Percentiles rank a stretch among this genome's conserved stretches.
phyloP scores from a whole-genome alignment of 2,329 filamentous ascomycete species.

The Calonectria pauciramosa region DNA sequence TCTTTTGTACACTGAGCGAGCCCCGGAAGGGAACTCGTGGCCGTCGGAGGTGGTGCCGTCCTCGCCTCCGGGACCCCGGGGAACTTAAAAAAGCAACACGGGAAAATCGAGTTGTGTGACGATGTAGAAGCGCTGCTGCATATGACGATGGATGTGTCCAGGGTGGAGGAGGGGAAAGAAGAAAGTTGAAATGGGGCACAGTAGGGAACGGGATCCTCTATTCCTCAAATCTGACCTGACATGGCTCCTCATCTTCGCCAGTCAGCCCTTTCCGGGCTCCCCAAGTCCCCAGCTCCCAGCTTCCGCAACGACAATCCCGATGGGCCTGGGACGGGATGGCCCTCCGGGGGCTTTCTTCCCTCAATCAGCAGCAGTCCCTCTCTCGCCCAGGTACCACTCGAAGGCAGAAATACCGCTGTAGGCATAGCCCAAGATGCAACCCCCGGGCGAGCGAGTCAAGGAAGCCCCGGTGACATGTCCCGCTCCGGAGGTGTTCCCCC shows the following conservation, averaged over 20 bases:
- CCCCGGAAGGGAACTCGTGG: slow-evolving; percentile 37
- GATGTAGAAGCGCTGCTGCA: not conserved
- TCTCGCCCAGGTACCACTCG: slow-evolving; percentile 27
- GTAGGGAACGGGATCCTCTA: slow-evolving; percentile 31
- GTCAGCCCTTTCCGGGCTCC: slow-evolving; percentile 14
- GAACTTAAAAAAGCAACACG: slow-evolving; percentile 23
- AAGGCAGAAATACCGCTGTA: slow-evolving; percentile 39
- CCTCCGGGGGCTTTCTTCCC: not conserved
- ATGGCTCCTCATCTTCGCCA: slow-evolving; percentile 16
- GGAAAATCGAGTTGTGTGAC: slow-evolving; percentile 2
- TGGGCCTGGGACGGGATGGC: slow-evolving; percentile 2
- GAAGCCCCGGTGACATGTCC: slow-evolving; percentile 38
- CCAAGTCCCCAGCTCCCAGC: slow-evolving; percentile 13
- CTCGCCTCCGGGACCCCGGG: slow-evolving; percentile 38
- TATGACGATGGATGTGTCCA: not conserved
- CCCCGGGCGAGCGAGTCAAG: slow-evolving; percentile 38
- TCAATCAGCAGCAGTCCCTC: slow-evolving; percentile 8
- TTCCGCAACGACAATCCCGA: slow-evolving; percentile 6
- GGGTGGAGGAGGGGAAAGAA: slow-evolving; percentile 3
- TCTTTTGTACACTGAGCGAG: slow-evolving; percentile 36
- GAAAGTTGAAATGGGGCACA: slow-evolving; percentile 22
- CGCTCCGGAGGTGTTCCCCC: slow-evolving; percentile 35
- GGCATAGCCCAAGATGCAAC: slow-evolving; percentile 40
- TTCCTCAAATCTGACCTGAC: slow-evolving; percentile 17
- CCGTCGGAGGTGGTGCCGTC: slow-evolving; percentile 40